Conservation (phyloP, 83 land plant species). For the Picea abies region DNA sequence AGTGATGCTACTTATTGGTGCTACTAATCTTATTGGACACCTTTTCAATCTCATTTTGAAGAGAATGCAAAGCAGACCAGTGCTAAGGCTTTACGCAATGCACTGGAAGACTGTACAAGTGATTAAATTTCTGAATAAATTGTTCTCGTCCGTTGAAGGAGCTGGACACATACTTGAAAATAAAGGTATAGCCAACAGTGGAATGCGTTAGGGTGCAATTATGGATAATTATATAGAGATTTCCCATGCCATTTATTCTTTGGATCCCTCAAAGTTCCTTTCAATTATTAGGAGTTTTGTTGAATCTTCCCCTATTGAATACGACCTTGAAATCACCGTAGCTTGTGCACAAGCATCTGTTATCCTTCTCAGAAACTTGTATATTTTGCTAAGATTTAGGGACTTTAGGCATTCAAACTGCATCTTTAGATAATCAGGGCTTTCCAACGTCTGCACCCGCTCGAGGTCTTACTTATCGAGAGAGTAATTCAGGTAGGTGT, state of each 20-base stretch:
- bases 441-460: not conserved
- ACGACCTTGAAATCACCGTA: constrained; percentile 32
- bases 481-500: not conserved
- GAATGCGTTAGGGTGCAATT: constrained; percentile 40
- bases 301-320: constrained; percentile 21
- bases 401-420: not conserved
- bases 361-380: constrained; percentile 40
- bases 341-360: constrained; percentile 49
- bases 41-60: constrained; percentile 50
- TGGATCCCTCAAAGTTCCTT: constrained; percentile 43
- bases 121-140: constrained; percentile 45
- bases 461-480: not conserved
- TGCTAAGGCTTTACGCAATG: constrained; percentile 39
- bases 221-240: constrained; percentile 22
- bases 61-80: constrained; percentile 52
- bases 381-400: not conserved
- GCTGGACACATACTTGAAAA: constrained; percentile 17
- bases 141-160: constrained; percentile 45
- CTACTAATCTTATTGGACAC: constrained; percentile 47
- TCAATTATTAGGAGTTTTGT: constrained; percentile 41
- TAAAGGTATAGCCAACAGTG: constrained; percentile 45
- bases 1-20: constrained; percentile 71
- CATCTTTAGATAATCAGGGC: not conserved
- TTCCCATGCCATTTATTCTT: constrained; percentile 17
- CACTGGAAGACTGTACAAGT: constrained; percentile 61